phyloP scores from a whole-genome alignment of 768 basidiomycete species.

The Lactifluus hygrophoroides region DNA sequence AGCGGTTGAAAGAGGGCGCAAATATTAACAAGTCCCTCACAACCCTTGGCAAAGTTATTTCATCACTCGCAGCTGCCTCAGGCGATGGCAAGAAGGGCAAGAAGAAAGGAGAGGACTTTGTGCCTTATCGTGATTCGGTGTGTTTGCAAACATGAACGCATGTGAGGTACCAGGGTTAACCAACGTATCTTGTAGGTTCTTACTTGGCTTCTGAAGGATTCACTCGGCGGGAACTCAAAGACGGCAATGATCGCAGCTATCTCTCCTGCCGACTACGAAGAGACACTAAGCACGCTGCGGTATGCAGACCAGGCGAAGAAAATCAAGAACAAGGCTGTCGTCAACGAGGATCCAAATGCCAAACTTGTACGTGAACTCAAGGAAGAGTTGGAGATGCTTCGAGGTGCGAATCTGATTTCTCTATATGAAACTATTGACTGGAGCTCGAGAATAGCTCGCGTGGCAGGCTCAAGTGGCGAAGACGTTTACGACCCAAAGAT shows the following conservation, averaged over 20 bases:
- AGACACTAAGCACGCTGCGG: constrained; percentile 91
- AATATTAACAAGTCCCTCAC: constrained; percentile 99
- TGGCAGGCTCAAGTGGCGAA: constrained; percentile 59
- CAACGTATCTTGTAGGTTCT: constrained; percentile 50
- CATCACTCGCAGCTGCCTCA: constrained; percentile 66
- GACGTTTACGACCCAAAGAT: constrained; percentile 79
- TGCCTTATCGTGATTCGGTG: constrained; percentile 97
- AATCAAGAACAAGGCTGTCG: constrained; percentile 99
- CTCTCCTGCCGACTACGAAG: constrained; percentile 96
- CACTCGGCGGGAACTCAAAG: constrained; percentile 93
- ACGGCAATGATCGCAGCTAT: constrained; percentile 99
- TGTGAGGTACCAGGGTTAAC: not conserved
- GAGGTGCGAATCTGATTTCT: constrained; percentile 41
- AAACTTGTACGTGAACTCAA: constrained; percentile 98
- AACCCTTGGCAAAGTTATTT: constrained; percentile 96
- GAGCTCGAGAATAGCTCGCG: constrained; percentile 46
- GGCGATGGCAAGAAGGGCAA: constrained; percentile 53
- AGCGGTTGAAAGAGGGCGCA: constrained; percentile 93
- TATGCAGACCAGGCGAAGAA: constrained; percentile 99
- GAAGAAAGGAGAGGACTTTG: constrained; percentile 86
- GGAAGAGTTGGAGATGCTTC: constrained; percentile 90
- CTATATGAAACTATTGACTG: constrained; percentile 16
- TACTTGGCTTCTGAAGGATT: constrained; percentile 98
- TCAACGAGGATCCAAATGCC: constrained; percentile 99
- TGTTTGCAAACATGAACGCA: constrained; percentile 25